Conservation (phyloP, 306 rosid genomes). For the Morella rubra region DNA sequence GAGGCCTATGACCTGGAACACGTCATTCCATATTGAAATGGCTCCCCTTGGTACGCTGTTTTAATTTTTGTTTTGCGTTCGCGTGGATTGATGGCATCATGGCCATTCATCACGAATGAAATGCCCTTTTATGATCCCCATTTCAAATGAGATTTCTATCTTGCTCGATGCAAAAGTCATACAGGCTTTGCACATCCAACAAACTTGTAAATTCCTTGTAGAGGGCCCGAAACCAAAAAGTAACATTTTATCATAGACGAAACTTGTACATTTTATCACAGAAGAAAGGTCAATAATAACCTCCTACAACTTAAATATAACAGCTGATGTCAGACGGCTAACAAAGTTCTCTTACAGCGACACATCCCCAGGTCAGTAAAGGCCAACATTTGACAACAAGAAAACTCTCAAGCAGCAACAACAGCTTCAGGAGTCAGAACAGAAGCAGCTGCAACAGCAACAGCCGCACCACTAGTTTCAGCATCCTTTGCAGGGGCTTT, state of each 20-base stretch:
- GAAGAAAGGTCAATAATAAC: not conserved
- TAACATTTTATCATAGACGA: not conserved
- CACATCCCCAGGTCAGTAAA: not conserved
- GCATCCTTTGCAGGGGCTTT: constrained; percentile 12
- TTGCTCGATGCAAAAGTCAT: too few species aligned
- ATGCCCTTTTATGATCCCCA: too few species aligned
- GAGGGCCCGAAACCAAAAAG: not conserved
- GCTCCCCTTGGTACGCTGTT: too few species aligned
- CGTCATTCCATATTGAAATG: too few species aligned
- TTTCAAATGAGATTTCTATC: too few species aligned
- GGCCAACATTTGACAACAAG: not conserved
- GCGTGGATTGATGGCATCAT: too few species aligned
- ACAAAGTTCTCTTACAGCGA: not conserved
- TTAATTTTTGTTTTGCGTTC: too few species aligned
- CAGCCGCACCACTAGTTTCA: constrained; percentile 7
- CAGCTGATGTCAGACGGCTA: not conserved
- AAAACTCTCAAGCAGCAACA: constrained; percentile 26
- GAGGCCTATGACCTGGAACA: too few species aligned
- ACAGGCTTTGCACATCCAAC: not conserved
- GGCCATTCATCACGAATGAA: too few species aligned
- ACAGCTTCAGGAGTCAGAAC: constrained; percentile 23
- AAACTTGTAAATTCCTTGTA: not conserved
- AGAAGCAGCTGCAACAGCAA: constrained; percentile 1
- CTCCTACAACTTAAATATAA: not conserved
- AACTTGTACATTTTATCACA: too few species aligned